Evolutionary conservation across 768 basidiomycete genomes (phyloP).

Genomic region (Cubamyces sp.): DNA sequence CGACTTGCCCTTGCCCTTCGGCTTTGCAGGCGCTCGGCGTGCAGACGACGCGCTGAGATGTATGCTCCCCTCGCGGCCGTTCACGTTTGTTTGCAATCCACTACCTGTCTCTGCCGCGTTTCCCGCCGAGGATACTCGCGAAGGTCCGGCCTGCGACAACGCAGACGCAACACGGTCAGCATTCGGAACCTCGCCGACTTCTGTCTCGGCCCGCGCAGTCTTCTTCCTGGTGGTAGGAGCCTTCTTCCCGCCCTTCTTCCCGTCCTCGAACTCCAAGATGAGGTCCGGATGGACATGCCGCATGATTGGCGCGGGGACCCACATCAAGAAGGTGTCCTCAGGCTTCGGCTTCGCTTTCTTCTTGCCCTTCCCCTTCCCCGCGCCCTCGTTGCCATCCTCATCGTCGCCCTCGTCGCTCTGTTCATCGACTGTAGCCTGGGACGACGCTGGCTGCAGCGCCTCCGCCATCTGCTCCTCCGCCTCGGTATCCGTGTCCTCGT

Average conservation of each 20-base stretch:
- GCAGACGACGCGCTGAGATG: no score
- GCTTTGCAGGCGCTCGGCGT: constrained; percentile 4
- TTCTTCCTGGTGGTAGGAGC: background rate
- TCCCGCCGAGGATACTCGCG: no score
- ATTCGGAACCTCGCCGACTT: no score
- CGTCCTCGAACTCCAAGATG: constrained; percentile 39
- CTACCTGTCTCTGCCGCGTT: no score
- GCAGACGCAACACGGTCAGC: no score
- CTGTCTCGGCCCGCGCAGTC: no score
- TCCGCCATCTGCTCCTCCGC: background rate
- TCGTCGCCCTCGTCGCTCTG: background rate
- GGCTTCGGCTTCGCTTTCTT: constrained; percentile 30
- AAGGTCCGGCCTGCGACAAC: no score
- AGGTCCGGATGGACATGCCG: constrained; percentile 45
- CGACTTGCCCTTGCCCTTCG: constrained; percentile 11
- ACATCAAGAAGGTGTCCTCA: constrained; percentile 38
- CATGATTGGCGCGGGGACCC: constrained; percentile 49
- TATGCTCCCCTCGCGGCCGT: no score
- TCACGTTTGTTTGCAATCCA: no score
- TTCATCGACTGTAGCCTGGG: background rate
- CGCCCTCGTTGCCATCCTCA: constrained; percentile 2
- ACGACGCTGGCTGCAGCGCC: background rate
- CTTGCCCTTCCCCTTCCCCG: constrained; percentile 9
- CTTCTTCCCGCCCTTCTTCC: constrained; percentile 34
- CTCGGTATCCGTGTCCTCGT: constrained; percentile 8